Evolutionary conservation across 192 early-diverging fungal species (phyloP), one percentile per base, ranked within the genome.

Genomic region (Coemansia sp.): DNA sequence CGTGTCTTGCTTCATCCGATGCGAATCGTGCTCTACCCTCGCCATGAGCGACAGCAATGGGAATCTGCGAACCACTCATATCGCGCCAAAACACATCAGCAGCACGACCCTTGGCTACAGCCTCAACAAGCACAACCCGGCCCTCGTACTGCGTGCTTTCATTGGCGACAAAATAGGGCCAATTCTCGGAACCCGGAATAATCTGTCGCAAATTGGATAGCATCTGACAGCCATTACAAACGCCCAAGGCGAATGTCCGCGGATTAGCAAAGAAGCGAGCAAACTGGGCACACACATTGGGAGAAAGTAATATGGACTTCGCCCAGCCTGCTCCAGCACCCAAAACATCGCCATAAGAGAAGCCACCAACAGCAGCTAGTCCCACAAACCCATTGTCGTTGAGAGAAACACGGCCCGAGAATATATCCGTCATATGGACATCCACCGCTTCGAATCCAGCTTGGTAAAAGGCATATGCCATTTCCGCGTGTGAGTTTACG

Each of bases 151-250:
- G 94, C 76, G 95, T 94, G 81, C 92, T 94, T 70, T 87, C 79
- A 79, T 99, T 99, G 62, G 88, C 86, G 57, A 92, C 87, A 82
- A 99, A 98, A 64, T 86, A 69, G 8, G 98, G 98, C 98, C 98
- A 99, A 58, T 83, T 64, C 20, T 88, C 83, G 0, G 95, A 86
- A n/a, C 79, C 83, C 27, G 95, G 94, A 60, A 98, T 95, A 66
- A 97, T 68, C 36, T 90, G 89, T 9, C 88, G 80, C 69, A 99
- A 86, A 53, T 92, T 91, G 11, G 91, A 87, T 45, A 99, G 72
- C 91, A 98, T 96, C 78, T 99, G 97, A 78, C 97, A 99, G 51
- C 98, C 98, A 75, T 98, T 99, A 86, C 98, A 99, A 46, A 98
- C 92, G 47, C 97, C 98, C 47, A 99, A 74, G 7, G 93, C 87